Conservation (phyloP, 202 grass and related monocot genomes). For the Schoenoplectus triqueter region DNA sequence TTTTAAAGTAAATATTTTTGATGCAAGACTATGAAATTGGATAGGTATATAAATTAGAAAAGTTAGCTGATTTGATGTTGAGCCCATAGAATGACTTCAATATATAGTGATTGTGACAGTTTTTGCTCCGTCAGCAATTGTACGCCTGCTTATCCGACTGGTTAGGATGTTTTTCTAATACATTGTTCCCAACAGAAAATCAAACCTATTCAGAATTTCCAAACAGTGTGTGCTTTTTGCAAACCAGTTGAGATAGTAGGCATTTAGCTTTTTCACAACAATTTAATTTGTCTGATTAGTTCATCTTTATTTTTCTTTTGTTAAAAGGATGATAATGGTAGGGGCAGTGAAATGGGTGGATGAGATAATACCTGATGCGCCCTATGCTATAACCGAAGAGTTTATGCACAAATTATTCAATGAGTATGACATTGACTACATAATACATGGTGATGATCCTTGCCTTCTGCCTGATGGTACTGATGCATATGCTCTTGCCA, state of each 20-base stretch:
- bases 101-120: no score
- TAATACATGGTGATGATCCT: conserved; percentile 98
- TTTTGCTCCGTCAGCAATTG: no score
- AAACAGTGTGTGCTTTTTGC: background rate
- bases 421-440: conserved; percentile 95
- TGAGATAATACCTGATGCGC: conserved; percentile 87
- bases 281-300: background rate
- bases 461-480: conserved; percentile 89
- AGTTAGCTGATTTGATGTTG: no score
- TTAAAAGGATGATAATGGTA: conserved; percentile 87
- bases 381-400: conserved; percentile 94
- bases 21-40: no score
- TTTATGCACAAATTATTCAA: conserved; percentile 95
- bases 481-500: conserved; percentile 96
- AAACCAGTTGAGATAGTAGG: background rate
- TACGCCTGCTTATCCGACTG: no score
- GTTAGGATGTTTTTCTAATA: no score
- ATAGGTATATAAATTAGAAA: no score
- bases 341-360: conserved; percentile 92
- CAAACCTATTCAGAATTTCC: no score
- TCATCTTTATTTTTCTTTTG: background rate
- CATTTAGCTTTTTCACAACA: background rate
- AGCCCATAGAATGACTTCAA: no score
- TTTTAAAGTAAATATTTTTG: no score
- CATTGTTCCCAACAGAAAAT: background rate